Percentiles rank a stretch among this genome's conserved stretches.
These are phyloP conservation scores for Pneumocystis sp. DNA, from an alignment of 1,139 yeast species.

Conservation along the genomic window DNA sequence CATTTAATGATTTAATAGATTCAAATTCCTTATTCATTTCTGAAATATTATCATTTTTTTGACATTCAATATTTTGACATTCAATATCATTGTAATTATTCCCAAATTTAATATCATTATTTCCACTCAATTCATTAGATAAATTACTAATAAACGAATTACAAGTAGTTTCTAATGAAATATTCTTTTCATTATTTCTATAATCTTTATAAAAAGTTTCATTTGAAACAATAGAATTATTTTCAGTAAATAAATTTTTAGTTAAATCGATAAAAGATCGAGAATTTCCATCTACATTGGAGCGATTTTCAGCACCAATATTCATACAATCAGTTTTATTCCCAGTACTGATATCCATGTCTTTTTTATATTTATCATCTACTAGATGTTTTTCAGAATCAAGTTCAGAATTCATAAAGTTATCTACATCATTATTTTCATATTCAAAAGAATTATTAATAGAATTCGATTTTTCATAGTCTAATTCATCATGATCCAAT, in stretches of 20 bases:
- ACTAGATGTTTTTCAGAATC: constrained; percentile 22
- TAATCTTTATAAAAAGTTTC: background rate
- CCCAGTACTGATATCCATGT: background rate
- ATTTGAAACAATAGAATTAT: constrained; percentile 15
- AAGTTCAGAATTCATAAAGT: constrained; percentile 8
- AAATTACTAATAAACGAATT: background rate
- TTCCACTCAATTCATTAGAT: constrained; percentile 11
- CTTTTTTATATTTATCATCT: constrained; percentile 21
- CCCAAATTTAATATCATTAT: constrained; percentile 1
- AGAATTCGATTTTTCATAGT: constrained; percentile 4
- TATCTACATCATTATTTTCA: constrained; percentile 12
- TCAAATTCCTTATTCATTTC: background rate
- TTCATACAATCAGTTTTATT: background rate
- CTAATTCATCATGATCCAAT: constrained; percentile 7
- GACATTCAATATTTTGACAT: constrained; percentile 14
- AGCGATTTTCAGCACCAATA: background rate
- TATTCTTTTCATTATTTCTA: constrained; percentile 30
- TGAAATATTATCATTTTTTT: constrained; percentile 11
- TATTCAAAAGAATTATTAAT: background rate
- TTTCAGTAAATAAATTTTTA: background rate
- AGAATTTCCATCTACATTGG: background rate
- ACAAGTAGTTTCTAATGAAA: constrained; percentile 32
- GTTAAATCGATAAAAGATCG: background rate
- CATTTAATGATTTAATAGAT: constrained; percentile 2
- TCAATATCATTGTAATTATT: background rate